Conservation (phyloP, 139 green algal species). For the Penium margaritaceum region DNA sequence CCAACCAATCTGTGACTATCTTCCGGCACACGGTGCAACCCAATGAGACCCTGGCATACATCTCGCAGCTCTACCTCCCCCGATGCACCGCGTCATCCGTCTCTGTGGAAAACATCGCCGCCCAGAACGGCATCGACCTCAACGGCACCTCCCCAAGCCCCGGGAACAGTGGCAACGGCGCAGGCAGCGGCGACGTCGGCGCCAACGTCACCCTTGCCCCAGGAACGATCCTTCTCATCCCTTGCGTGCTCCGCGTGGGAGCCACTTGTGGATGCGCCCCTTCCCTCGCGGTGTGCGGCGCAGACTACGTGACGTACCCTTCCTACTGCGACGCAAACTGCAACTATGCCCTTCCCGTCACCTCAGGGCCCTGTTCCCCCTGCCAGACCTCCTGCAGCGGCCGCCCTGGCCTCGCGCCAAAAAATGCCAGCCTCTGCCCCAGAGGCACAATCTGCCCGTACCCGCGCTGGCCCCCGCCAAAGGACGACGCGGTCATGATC, state of each 20-base stretch:
- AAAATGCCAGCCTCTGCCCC: not conserved
- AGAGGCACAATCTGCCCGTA: not conserved
- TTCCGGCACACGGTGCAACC: slow-evolving; percentile 13
- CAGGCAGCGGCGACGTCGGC: too few species aligned
- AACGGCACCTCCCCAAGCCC: too few species aligned
- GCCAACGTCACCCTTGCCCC: too few species aligned
- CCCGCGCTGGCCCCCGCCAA: not conserved
- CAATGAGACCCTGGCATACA: slow-evolving; percentile 11
- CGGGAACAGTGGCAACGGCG: too few species aligned
- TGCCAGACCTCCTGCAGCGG: slow-evolving; percentile 17
- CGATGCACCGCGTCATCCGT: not conserved
- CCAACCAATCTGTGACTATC: not conserved
- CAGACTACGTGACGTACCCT: slow-evolving; percentile 17
- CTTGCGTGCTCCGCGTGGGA: not conserved
- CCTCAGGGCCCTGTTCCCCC: not conserved
- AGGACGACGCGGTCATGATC: not conserved
- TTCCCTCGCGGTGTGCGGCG: slow-evolving; percentile 8
- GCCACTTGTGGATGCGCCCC: slow-evolving; percentile 16
- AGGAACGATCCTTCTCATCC: slow-evolving; percentile 21
- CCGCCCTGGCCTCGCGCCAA: not conserved
- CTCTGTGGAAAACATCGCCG: not conserved
- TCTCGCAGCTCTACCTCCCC: not conserved
- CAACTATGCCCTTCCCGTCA: slow-evolving; percentile 21
- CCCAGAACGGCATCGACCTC: not conserved
- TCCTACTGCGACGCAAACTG: slow-evolving; percentile 34